Conservation (phyloP, 768 basidiomycete species). For the Trichaptum fuscoviolaceum region DNA sequence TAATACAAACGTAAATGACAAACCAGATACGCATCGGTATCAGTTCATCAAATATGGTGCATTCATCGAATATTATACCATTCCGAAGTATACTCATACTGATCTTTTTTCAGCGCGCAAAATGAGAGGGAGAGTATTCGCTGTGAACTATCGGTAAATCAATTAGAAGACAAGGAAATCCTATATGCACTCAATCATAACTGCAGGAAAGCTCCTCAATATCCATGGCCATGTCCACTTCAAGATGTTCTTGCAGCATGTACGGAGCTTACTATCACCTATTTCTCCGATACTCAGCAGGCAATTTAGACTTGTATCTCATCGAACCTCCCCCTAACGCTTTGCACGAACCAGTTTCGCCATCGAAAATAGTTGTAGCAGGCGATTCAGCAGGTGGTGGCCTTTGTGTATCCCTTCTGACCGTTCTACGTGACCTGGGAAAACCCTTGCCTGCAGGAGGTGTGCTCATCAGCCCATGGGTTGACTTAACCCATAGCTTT, state of each 20-base stretch:
- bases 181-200: too few relatives aligned
- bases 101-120: conserved; percentile 79
- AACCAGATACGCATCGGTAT: conserved; percentile 68
- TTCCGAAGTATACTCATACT: conserved; percentile 60
- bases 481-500: conserved; percentile 91
- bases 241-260: conserved; percentile 89
- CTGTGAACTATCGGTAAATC: conserved; percentile 49
- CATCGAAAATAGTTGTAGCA: conserved; percentile 75
- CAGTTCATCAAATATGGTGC: conserved; percentile 53
- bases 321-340: conserved; percentile 79
- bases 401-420: conserved; percentile 74
- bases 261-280: conserved; percentile 28
- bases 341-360: conserved; percentile 72
- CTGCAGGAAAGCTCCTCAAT: conserved; percentile 91
- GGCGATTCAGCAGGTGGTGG: conserved; percentile 96
- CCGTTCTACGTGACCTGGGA: conserved; percentile 78
- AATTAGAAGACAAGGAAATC: conserved; percentile 1
- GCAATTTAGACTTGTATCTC: conserved; percentile 68
- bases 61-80: conserved; percentile 3
- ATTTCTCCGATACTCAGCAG: neutral
- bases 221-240: conserved; percentile 90
- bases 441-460: conserved; percentile 85
- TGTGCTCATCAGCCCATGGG: conserved; percentile 90
- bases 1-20: conserved; percentile 80
- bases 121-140: conserved; percentile 86